Conservation (phyloP, 78 protist genomes). For the Pirum gemmata region DNA sequence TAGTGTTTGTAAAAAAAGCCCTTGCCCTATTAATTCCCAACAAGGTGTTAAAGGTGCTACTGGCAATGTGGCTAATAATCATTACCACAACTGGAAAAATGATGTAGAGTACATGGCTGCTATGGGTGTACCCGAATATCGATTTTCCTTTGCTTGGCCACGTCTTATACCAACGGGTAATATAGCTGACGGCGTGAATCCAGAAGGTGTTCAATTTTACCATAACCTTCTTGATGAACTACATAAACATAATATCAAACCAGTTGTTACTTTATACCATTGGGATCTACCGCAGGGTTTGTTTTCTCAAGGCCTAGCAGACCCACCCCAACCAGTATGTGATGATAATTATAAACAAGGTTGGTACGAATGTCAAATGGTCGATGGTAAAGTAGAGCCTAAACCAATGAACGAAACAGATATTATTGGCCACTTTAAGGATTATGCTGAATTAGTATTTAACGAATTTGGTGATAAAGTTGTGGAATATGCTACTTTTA, state of each 20-base stretch:
- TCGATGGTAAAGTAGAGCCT: background rate
- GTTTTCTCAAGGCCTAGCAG: background rate
- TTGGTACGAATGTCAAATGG: slow-evolving; percentile 13
- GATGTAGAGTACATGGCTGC: slow-evolving; percentile 37
- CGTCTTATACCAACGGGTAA: slow-evolving; percentile 54
- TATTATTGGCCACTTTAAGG: slow-evolving; percentile 40
- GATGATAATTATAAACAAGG: slow-evolving; percentile 7
- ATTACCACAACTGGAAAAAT: slow-evolving; percentile 37
- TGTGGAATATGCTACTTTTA: slow-evolving; percentile 57
- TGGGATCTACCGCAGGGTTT: slow-evolving; percentile 70
- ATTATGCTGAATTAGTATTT: slow-evolving; percentile 54
- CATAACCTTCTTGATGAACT: slow-evolving; percentile 44
- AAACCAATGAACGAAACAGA: background rate
- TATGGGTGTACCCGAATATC: slow-evolving; percentile 46
- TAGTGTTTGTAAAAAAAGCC: background rate
- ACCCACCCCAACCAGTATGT: background rate
- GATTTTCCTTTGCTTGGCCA: slow-evolving; percentile 59
- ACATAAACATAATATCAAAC: slow-evolving; percentile 27
- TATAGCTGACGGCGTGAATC: background rate
- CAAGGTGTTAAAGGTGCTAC: slow-evolving; percentile 38
- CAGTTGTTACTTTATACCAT: slow-evolving; percentile 63
- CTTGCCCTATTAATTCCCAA: background rate
- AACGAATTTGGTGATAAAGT: slow-evolving; percentile 55
- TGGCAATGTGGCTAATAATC: slow-evolving; percentile 65
- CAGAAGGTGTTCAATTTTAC: slow-evolving; percentile 47